These are phyloP conservation scores for Russula olivacea DNA, from an alignment of 768 basidiomycete species.

Conservation along the genomic window DNA sequence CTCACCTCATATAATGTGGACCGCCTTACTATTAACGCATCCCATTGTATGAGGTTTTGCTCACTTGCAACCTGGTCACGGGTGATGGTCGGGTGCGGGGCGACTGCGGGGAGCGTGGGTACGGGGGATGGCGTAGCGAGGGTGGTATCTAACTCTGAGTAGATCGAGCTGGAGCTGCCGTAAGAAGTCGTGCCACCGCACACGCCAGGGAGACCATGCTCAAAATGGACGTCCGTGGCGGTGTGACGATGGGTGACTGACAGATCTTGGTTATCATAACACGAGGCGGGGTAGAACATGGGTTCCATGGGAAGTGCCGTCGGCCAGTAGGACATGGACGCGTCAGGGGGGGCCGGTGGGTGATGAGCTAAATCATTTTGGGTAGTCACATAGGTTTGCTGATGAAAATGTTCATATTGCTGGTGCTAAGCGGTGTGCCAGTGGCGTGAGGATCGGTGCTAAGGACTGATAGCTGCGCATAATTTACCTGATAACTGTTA, in stretches of 20 bases:
- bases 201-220: neutral
- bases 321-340: constrained; percentile 6
- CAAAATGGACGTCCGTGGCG: neutral
- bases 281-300: neutral
- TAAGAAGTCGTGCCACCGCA: constrained; percentile 13
- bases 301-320: neutral
- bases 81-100: constrained; percentile 11
- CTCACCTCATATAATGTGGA: constrained; percentile 18
- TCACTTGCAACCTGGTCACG: constrained; percentile 20
- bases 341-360: neutral
- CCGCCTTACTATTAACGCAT: neutral
- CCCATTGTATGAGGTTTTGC: constrained; percentile 15
- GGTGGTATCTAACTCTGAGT: neutral
- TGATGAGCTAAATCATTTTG: neutral
- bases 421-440: neutral
- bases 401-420: constrained; percentile 1
- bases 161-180: neutral
- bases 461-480: neutral
- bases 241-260: neutral
- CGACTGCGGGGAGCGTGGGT: neutral
- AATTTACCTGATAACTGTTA: constrained; percentile 12
- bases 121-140: neutral
- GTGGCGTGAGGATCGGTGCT: neutral
- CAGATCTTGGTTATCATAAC: neutral
- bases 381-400: neutral